These are phyloP conservation scores for Mycosphaerella sp. DNA, from an alignment of 2,329 filamentous ascomycete genomes.

Conservation along the genomic window DNA sequence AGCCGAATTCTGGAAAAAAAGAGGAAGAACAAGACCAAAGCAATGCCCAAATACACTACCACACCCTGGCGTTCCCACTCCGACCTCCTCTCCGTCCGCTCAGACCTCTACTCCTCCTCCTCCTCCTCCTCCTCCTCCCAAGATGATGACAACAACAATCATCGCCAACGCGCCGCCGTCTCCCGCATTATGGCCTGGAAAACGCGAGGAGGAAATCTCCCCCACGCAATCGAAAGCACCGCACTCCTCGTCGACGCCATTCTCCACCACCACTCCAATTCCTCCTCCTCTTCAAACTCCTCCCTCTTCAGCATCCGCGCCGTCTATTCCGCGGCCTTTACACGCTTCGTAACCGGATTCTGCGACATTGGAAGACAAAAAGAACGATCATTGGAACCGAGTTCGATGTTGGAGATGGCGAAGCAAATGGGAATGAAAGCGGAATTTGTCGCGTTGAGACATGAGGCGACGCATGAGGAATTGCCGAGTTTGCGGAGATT, in stretches of 20 bases:
- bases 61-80: constrained; percentile 63
- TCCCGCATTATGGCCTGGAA: constrained; percentile 50
- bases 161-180: constrained; percentile 34
- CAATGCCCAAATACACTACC: constrained; percentile 64
- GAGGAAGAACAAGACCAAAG: not conserved
- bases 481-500: constrained; percentile 69
- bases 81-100: constrained; percentile 60
- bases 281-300: not conserved
- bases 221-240: constrained; percentile 73
- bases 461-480: constrained; percentile 86
- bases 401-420: constrained; percentile 65
- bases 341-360: constrained; percentile 67
- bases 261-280: constrained; percentile 57
- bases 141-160: not conserved
- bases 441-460: constrained; percentile 80
- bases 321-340: constrained; percentile 66
- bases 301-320: constrained; percentile 58
- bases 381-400: constrained; percentile 50
- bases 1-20: no score
- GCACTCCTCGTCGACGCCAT: constrained; percentile 64
- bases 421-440: constrained; percentile 63
- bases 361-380: constrained; percentile 67
- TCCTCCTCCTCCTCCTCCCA: constrained; percentile 19
- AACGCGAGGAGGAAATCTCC: constrained; percentile 61
- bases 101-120: constrained; percentile 52